These are phyloP conservation scores for Chlorella vulgaris DNA, from an alignment of 139 green algal species.

Conservation along the genomic window DNA sequence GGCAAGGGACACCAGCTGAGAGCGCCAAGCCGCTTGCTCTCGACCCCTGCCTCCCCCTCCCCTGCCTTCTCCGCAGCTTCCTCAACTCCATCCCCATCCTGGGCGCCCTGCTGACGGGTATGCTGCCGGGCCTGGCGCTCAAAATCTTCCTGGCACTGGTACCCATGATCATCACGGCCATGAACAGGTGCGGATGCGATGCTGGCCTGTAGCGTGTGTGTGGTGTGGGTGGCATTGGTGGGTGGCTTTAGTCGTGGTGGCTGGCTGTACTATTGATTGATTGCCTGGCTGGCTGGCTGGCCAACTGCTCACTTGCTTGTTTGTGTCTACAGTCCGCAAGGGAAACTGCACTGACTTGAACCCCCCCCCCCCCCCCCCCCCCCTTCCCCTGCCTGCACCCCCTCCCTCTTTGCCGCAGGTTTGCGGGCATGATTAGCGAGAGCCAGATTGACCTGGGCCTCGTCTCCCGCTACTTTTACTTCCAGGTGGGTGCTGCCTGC, in stretches of 20 bases:
- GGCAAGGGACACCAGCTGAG: too few relatives aligned
- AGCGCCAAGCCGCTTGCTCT: too few relatives aligned
- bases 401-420: conserved; percentile 47
- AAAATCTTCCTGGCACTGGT: conserved; percentile 47
- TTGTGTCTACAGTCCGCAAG: not conserved
- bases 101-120: conserved; percentile 46
- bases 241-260: too few relatives aligned
- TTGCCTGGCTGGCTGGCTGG: not conserved
- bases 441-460: conserved; percentile 64
- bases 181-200: conserved; percentile 7
- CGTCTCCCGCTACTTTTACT: conserved; percentile 56
- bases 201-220: too few relatives aligned
- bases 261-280: too few relatives aligned
- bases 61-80: conserved; percentile 14
- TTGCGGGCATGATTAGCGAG: conserved; percentile 55
- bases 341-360: not conserved
- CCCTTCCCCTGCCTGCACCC: not conserved
- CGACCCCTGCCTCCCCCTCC: too few relatives aligned
- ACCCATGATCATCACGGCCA: conserved; percentile 16
- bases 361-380: not conserved
- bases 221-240: too few relatives aligned
- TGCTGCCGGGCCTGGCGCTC: conserved; percentile 66
- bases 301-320: too few relatives aligned
- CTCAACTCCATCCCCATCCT: conserved; percentile 43
- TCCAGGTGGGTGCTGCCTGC: conserved; percentile 42